Evolutionary conservation across 345 rosid species (phyloP).

Genomic region (Ceriops decandra): DNA sequence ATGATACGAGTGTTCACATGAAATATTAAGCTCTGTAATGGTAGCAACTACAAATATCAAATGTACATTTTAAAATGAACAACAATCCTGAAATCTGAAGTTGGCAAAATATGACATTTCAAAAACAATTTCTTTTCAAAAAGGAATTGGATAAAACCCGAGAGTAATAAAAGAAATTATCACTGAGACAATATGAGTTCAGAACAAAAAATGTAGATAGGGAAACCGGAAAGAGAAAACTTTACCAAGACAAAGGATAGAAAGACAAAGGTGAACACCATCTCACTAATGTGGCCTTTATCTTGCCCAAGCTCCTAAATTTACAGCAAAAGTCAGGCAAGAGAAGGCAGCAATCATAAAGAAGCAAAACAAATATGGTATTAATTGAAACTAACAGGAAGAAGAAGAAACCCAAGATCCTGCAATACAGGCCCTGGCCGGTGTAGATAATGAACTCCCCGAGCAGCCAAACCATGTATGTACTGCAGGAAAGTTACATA

Average conservation of each 20-base stretch:
- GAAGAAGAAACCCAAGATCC: conserved; percentile 81
- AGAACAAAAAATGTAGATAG: not conserved
- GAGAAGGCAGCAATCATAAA: conserved; percentile 1
- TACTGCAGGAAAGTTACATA: conserved; percentile 46
- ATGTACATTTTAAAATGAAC: not conserved
- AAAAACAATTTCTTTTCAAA: not conserved
- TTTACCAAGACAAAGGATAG: conserved; percentile 72
- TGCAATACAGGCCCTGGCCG: conserved; percentile 84
- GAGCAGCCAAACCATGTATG: conserved; percentile 92
- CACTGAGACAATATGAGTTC: no score
- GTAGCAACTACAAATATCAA: not conserved
- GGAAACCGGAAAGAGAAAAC: conserved; percentile 9
- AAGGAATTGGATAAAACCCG: not conserved
- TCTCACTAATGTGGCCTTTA: conserved; percentile 88
- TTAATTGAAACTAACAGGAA: conserved; percentile 58
- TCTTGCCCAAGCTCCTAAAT: conserved; percentile 92
- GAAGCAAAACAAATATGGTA: not conserved
- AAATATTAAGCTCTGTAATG: not conserved
- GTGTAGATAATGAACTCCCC: conserved; percentile 94
- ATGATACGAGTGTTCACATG: not conserved
- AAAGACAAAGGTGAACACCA: conserved; percentile 62
- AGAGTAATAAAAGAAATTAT: no score
- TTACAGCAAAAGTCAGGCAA: conserved; percentile 15
- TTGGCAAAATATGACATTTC: not conserved
- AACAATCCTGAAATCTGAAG: not conserved